Evolutionary conservation across 2,329 filamentous ascomycete genomes (phyloP).

Genomic region (Mycogone perniciosa): DNA sequence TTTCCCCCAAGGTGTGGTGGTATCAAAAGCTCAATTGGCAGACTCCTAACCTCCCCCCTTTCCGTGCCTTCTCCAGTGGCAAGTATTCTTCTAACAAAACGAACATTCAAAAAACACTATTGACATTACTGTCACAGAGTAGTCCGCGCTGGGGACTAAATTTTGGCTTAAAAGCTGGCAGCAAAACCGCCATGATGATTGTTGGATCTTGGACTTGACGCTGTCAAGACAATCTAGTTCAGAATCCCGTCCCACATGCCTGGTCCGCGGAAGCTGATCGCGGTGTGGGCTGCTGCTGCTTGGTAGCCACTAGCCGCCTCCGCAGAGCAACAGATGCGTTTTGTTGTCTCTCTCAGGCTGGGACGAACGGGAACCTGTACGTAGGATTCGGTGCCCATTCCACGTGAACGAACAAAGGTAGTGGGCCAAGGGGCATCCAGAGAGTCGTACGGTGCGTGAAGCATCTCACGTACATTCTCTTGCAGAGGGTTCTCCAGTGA

Average conservation of each 20-base stretch:
- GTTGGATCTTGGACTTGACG: conserved; percentile 2
- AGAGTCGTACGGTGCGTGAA: conserved; percentile 34
- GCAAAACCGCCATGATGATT: no score
- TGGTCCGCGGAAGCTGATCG: conserved; percentile 46
- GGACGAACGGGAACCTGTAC: conserved; percentile 35
- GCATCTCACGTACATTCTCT: conserved; percentile 60
- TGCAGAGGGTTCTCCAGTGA: conserved; percentile 57
- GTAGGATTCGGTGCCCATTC: conserved; percentile 20
- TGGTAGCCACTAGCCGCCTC: conserved; percentile 47
- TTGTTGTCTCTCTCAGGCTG: conserved; percentile 45
- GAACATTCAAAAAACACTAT: conserved; percentile 17
- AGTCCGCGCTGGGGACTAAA: conserved; percentile 3
- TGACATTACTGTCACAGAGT: conserved; percentile 4
- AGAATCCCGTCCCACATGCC: conserved; percentile 64
- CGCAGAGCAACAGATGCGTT: conserved; percentile 60
- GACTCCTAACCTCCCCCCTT: conserved; percentile 24
- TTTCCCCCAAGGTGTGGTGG: conserved; percentile 21
- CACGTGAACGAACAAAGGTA: conserved; percentile 31
- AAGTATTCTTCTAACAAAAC: conserved; percentile 18
- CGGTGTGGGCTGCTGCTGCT: conserved; percentile 42
- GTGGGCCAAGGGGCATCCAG: conserved; percentile 29
- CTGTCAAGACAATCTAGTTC: conserved; percentile 32
- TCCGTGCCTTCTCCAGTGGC: conserved; percentile 20
- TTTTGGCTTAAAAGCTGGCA: not conserved
- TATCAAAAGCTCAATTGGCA: conserved; percentile 26